Percentiles rank a stretch among this genome's conserved stretches.
These are phyloP conservation scores for Schwanniomyces vanrijiae DNA, from an alignment of 805 yeast species.

Conservation along the genomic window DNA sequence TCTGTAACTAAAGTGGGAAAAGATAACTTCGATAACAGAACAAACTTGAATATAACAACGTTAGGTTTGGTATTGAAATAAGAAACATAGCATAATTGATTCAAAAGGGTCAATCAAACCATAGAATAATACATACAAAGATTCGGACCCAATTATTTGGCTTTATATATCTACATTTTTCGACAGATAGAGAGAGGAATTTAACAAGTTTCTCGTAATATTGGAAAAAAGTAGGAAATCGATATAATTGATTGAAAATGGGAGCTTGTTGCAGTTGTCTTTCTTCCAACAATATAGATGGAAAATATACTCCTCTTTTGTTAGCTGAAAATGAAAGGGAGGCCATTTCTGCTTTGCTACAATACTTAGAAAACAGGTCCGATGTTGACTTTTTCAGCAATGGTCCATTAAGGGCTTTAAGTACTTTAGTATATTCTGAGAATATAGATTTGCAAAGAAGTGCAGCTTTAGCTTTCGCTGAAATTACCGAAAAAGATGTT, in stretches of 20 bases:
- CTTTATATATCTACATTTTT: background rate
- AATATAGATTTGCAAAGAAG: slow-evolving; percentile 93
- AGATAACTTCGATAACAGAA: background rate
- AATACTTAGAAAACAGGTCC: slow-evolving; percentile 81
- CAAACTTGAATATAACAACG: background rate
- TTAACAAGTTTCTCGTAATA: background rate
- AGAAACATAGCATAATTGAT: background rate
- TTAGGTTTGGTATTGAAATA: background rate
- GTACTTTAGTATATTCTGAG: slow-evolving; percentile 91
- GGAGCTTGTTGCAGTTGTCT: slow-evolving; percentile 46
- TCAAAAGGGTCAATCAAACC: background rate
- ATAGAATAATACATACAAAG: background rate
- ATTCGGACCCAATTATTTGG: background rate
- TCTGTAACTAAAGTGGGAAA: background rate
- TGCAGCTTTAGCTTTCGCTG: slow-evolving; percentile 98
- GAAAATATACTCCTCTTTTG: slow-evolving; percentile 72
- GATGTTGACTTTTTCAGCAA: slow-evolving; percentile 88
- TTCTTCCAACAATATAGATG: slow-evolving; percentile 47
- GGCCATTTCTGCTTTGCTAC: slow-evolving; percentile 87
- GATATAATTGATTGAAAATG: slow-evolving; percentile 19
- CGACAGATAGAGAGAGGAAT: background rate
- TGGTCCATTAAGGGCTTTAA: slow-evolving; percentile 84
- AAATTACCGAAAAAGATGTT: slow-evolving; percentile 94
- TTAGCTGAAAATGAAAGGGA: slow-evolving; percentile 93
- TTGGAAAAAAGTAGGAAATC: background rate